Evolutionary conservation across 495 filamentous ascomycete species (phyloP), one percentile per base, ranked within the genome.

Genomic region (Margaritispora aquatica): DNA sequence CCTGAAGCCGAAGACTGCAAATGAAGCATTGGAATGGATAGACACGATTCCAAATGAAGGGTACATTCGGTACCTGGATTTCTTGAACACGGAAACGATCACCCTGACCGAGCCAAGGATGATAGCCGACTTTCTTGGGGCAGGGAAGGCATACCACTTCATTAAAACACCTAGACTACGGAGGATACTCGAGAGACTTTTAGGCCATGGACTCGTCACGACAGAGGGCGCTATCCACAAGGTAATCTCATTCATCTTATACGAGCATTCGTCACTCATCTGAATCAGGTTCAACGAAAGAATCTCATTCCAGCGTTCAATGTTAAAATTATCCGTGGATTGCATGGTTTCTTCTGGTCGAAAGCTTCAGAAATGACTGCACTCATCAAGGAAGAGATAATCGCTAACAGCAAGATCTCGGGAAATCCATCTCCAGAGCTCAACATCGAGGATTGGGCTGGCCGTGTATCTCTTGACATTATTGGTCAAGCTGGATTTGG

Each of bases 401-500:
- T 61, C 0, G 60, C 4, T 9, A 47, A 61, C 2, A 21, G 20
- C 19, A 11, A 19, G 3, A 19, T 41, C n/a, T 66, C 67, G 10
- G 60, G 68, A 20, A 66, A 59, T 2, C 68, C 61, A 0, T 22
- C 34, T 9, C 67, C 62, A 50, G 66, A 61, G 0, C 69, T 79
- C 38, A 73, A 79, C 54, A 67, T 74, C 0, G 70, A 79, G 5
- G 76, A 80, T 41, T 75, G 77, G 74, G 69, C 76, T 27, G 77
- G 77, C 58, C 68, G 76, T 22, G 71, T 73, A 26, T 77, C 77
- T 0, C 74, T 81, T 17, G 78, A 81, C 60, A 80, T 81, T 55
- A 81, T 81, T 55, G 76, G 74, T 31, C 67, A 73, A 59, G 76
- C 78, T 8, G 78, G 76, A 1, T 79, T 81, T 54, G 77, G 76